Conservation (phyloP, 345 rosid genomes). For the Eucalyptus urophylla region DNA sequence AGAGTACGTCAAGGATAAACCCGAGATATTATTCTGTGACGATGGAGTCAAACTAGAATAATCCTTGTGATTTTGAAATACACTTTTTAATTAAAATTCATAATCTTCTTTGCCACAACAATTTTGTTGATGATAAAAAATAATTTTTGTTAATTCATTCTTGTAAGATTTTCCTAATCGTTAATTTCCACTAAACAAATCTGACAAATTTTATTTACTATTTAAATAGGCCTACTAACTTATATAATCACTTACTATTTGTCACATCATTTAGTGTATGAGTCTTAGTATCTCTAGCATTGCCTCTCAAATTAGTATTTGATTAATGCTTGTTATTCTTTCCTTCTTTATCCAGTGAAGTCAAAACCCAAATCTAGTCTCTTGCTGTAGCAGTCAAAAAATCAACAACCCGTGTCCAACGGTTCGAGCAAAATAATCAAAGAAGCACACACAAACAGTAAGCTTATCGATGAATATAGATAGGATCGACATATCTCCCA, state of each 20-base stretch:
- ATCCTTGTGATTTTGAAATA: too few species aligned
- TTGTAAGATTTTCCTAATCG: not conserved
- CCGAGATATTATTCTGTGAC: too few species aligned
- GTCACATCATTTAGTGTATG: too few species aligned
- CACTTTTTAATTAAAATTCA: not conserved
- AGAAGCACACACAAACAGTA: not conserved
- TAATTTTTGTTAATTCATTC: not conserved
- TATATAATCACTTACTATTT: too few species aligned
- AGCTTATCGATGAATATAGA: not conserved
- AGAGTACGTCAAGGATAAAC: too few species aligned
- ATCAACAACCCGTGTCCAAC: not conserved
- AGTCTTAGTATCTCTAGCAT: too few species aligned
- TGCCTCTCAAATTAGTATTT: not conserved
- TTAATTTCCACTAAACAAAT: not conserved
- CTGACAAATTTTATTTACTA: not conserved
- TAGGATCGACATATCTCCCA: not conserved
- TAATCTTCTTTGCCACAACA: not conserved
- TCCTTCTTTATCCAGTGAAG: not conserved
- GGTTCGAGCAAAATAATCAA: not conserved
- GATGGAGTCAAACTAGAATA: not conserved
- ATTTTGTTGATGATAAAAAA: not conserved
- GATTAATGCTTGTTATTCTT: not conserved
- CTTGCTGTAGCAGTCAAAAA: not conserved
- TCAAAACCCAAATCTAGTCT: not conserved
- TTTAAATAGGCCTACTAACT: too few species aligned